These are phyloP conservation scores for Hypoxylon sp. DNA, from an alignment of 2,329 filamentous ascomycete genomes.

Conservation along the genomic window DNA sequence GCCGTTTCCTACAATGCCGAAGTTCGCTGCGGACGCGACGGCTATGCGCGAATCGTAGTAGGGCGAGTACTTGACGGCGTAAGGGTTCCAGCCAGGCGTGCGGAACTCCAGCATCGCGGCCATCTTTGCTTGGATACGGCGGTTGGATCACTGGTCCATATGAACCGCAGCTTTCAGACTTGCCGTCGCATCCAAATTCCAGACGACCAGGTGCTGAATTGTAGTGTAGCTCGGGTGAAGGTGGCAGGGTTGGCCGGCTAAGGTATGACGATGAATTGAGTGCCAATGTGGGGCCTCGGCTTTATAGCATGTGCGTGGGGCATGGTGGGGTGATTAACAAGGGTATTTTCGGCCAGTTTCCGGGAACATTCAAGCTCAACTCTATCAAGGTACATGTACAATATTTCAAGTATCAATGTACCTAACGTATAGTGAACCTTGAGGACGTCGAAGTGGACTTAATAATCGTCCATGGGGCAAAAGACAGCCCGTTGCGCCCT, in stretches of 20 bases:
- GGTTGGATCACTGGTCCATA: slow-evolving; percentile 12
- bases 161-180: slow-evolving; percentile 11
- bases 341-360: slow-evolving; percentile 10
- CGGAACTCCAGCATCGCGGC: slow-evolving; percentile 89
- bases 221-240: slow-evolving; percentile 9
- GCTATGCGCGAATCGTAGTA: slow-evolving; percentile 97
- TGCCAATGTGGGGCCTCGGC: slow-evolving; percentile 46
- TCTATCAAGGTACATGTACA: neutral
- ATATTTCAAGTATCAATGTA: neutral
- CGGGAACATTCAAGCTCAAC: neutral
- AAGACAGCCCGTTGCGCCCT: neutral
- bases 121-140: slow-evolving; percentile 48
- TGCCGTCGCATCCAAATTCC: slow-evolving; percentile 22
- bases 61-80: slow-evolving; percentile 97
- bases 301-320: slow-evolving; percentile 28
- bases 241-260: slow-evolving; percentile 18
- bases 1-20: slow-evolving; percentile 96
- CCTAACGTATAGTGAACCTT: too few species aligned
- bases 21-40: slow-evolving; percentile 92
- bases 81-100: slow-evolving; percentile 94
- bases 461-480: slow-evolving; percentile 12
- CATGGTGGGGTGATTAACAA: slow-evolving; percentile 12
- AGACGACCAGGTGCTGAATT: slow-evolving; percentile 1
- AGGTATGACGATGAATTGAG: slow-evolving; percentile 40
- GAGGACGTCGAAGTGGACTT: neutral